phyloP scores from a whole-genome alignment of 2,329 filamentous ascomycete genomes.

The Cercospora zeina region DNA sequence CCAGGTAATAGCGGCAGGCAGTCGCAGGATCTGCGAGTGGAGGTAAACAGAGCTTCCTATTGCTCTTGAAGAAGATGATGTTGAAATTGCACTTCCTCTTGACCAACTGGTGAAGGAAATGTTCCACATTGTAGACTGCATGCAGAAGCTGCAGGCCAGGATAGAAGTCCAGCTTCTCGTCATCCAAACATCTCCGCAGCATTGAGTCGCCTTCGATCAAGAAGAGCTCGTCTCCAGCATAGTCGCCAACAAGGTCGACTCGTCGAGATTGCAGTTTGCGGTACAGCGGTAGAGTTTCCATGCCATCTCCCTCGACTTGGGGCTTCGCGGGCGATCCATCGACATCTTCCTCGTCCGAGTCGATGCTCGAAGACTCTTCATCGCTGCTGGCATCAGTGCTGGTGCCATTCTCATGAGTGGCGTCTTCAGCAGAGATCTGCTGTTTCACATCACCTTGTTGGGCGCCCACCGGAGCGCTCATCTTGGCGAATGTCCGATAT shows the following conservation, averaged over 20 bases:
- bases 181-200: slow-evolving; percentile 63
- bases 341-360: slow-evolving; percentile 8
- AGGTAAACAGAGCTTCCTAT: slow-evolving; percentile 59
- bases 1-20: slow-evolving; percentile 59
- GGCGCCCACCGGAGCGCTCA: slow-evolving; percentile 10
- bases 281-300: slow-evolving; percentile 39
- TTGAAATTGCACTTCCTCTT: slow-evolving; percentile 70
- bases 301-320: slow-evolving; percentile 1
- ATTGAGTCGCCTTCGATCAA: slow-evolving; percentile 72
- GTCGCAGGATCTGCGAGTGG: slow-evolving; percentile 38
- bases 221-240: slow-evolving; percentile 71
- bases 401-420: neutral
- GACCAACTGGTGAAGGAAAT: slow-evolving; percentile 61
- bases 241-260: slow-evolving; percentile 72
- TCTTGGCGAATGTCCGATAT: slow-evolving; percentile 9
- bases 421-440: neutral
- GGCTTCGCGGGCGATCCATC: slow-evolving; percentile 1
- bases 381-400: neutral
- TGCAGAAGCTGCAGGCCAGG: slow-evolving; percentile 71
- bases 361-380: slow-evolving; percentile 4
- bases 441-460: neutral
- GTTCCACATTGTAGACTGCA: slow-evolving; percentile 67
- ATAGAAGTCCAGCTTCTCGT: slow-evolving; percentile 65
- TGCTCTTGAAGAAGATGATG: slow-evolving; percentile 65
- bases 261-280: slow-evolving; percentile 46